These are phyloP conservation scores for Cercospora citrullina DNA, from an alignment of 2,329 filamentous ascomycete species.

Conservation along the genomic window DNA sequence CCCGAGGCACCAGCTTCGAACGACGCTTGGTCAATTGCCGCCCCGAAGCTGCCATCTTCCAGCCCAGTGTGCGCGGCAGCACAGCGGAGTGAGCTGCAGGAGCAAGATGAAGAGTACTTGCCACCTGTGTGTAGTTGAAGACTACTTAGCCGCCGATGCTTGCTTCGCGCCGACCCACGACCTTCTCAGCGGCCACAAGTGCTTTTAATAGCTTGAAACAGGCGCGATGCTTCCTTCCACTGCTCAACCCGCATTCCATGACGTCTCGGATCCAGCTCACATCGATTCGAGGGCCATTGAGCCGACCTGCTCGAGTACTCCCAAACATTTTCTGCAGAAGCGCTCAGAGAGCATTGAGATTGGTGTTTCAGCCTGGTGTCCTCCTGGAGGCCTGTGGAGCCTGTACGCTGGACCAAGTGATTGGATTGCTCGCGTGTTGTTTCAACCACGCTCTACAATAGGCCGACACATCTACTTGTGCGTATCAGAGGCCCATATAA, in stretches of 20 bases:
- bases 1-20: background rate
- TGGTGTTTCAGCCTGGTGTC: conserved; percentile 27
- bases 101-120: background rate
- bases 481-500: conserved; percentile 28
- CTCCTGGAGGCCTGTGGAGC: conserved; percentile 16
- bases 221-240: conserved; percentile 32
- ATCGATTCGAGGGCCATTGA: conserved; percentile 25
- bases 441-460: conserved; percentile 21
- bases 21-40: background rate
- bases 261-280: conserved; percentile 26
- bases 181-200: conserved; percentile 10
- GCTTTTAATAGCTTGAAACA: conserved; percentile 34
- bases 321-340: conserved; percentile 18
- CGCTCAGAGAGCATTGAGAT: conserved; percentile 22
- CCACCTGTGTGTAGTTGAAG: background rate
- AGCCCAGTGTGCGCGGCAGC: background rate
- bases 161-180: conserved; percentile 25
- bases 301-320: conserved; percentile 10
- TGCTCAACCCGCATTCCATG: conserved; percentile 24
- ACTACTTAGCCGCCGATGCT: conserved; percentile 26
- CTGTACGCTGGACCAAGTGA: background rate
- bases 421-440: conserved; percentile 14
- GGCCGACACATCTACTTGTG: background rate
- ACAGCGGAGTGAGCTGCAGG: background rate
- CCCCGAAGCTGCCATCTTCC: background rate